Conservation (phyloP, 2,329 filamentous ascomycete genomes). For the Penicillium sp. region DNA sequence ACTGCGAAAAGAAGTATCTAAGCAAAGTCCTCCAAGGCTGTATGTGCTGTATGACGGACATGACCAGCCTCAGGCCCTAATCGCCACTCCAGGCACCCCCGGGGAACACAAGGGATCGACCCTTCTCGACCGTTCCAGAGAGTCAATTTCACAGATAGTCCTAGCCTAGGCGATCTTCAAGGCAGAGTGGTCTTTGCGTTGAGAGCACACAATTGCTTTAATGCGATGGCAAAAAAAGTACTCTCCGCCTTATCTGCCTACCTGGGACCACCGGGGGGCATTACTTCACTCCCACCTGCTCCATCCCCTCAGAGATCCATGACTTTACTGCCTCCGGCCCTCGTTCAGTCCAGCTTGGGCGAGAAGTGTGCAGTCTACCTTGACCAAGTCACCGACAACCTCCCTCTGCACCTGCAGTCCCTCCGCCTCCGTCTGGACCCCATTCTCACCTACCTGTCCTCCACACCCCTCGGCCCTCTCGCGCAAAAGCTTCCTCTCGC, state of each 20-base stretch:
- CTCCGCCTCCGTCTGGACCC: constrained; percentile 35
- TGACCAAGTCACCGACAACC: constrained; percentile 34
- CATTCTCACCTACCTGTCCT: constrained; percentile 24
- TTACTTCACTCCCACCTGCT: constrained; percentile 16
- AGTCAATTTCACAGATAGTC: neutral
- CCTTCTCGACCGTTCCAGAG: neutral
- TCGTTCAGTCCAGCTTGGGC: constrained; percentile 42
- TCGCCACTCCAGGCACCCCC: neutral
- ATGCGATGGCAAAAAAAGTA: constrained; percentile 25
- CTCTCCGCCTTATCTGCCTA: constrained; percentile 31
- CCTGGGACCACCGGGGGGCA: constrained; percentile 11
- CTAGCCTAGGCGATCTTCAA: neutral
- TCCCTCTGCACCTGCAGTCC: constrained; percentile 35
- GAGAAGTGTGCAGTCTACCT: constrained; percentile 44
- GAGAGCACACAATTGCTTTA: constrained; percentile 1
- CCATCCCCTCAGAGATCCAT: constrained; percentile 32
- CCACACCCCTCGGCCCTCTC: constrained; percentile 26
- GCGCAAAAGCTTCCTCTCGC: constrained; percentile 25
- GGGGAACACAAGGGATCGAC: neutral
- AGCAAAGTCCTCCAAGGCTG: too few relatives aligned
- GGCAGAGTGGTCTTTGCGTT: neutral
- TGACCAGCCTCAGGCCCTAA: neutral
- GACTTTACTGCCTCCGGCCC: constrained; percentile 40
- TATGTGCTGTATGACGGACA: too few relatives aligned
- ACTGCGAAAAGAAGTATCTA: too few relatives aligned